phyloP scores from a whole-genome alignment of 768 basidiomycete genomes.

The Suillus placidus region DNA sequence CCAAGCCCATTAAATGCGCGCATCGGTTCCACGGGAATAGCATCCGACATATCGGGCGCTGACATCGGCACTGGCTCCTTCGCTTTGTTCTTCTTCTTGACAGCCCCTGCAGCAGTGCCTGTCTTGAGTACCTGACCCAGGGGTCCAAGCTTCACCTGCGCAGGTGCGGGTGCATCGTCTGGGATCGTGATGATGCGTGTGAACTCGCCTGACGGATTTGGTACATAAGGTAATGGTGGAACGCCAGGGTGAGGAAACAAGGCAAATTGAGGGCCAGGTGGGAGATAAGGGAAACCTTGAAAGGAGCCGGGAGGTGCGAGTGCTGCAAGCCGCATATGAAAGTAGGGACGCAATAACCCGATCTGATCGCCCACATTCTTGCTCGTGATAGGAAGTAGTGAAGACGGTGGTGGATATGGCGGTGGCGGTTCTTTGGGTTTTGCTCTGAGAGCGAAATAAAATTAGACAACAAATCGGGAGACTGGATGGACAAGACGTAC shows the following conservation, averaged over 20 bases:
- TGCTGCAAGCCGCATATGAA: slow-evolving; percentile 55
- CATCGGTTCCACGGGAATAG: slow-evolving; percentile 22
- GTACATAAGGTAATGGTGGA: slow-evolving; percentile 20
- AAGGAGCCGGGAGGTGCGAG: slow-evolving; percentile 36
- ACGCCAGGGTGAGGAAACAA: slow-evolving; percentile 15
- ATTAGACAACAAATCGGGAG: slow-evolving; percentile 3
- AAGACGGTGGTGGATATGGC: slow-evolving; percentile 83
- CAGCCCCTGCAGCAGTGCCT: slow-evolving; percentile 41
- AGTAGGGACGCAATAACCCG: slow-evolving; percentile 81
- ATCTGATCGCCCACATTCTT: slow-evolving; percentile 76
- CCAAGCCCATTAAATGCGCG: slow-evolving; percentile 21
- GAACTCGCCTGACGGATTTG: slow-evolving; percentile 20
- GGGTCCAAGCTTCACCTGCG: slow-evolving; percentile 76
- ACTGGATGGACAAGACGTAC: slow-evolving; percentile 43
- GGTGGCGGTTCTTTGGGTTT: slow-evolving; percentile 76
- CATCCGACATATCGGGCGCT: slow-evolving; percentile 22
- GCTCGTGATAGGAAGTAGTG: slow-evolving; percentile 72
- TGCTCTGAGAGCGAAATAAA: slow-evolving; percentile 38
- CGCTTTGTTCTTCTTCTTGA: slow-evolving; percentile 63
- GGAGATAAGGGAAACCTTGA: slow-evolving; percentile 6
- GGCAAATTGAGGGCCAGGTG: slow-evolving; percentile 12
- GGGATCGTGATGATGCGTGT: slow-evolving; percentile 44
- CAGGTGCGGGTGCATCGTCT: slow-evolving; percentile 63
- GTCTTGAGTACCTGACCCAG: slow-evolving; percentile 72
- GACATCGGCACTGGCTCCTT: slow-evolving; percentile 27